A percentile compares a stretch with the other conserved stretches of the same genome.
Conservation (phyloP, 2,329 filamentous ascomycete species). For the Penicillium sp. region DNA sequence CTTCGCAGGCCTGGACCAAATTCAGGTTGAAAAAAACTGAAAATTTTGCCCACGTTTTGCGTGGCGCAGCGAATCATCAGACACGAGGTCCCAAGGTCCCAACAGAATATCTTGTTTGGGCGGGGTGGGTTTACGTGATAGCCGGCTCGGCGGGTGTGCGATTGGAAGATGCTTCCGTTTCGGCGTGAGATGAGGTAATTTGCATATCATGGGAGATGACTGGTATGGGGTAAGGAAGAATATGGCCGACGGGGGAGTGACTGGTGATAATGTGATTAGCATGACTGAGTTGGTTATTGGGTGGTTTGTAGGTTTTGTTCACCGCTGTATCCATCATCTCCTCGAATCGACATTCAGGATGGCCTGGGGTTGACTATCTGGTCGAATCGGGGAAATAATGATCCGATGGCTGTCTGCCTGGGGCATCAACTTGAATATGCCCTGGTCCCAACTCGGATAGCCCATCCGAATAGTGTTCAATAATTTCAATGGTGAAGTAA, state of each 20-base stretch:
- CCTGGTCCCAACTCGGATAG: conserved; percentile 1
- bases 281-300: background rate
- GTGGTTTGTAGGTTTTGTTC: background rate
- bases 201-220: background rate
- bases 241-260: background rate
- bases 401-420: conserved; percentile 14
- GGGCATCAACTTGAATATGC: background rate
- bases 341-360: background rate
- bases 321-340: background rate
- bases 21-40: background rate
- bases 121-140: conserved; percentile 33
- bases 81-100: background rate
- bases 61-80: conserved; percentile 9
- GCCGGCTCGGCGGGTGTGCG: conserved; percentile 24
- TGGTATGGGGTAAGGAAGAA: background rate
- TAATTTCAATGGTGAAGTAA: too few species aligned
- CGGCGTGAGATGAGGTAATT: conserved; percentile 28
- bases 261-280: background rate
- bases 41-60: background rate
- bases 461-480: conserved; percentile 3
- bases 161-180: conserved; percentile 34
- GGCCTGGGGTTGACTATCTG: too few species aligned
- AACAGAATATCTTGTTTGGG: conserved; percentile 17
- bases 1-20: background rate
- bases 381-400: conserved; percentile 20